Base-by-base conservation (phyloP, 345 rosid genomes). In the Aquilaria malaccensis region DNA sequence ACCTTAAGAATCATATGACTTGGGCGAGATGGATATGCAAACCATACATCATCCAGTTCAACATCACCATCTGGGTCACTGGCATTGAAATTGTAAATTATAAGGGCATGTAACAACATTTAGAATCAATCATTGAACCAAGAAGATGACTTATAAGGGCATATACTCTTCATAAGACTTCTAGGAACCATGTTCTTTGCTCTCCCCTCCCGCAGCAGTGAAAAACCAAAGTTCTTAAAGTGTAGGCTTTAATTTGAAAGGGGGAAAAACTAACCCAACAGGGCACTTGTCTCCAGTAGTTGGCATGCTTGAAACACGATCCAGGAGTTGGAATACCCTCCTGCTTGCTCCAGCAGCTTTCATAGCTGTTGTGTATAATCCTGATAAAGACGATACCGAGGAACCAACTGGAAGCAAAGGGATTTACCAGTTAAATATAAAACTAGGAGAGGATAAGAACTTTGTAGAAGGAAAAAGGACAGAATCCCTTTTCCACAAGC, bases 291-390 rank as follows among this genome's bases (percentile, higher is more conserved):
- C 82, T 60, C 97, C 98, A 4, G 97, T 79, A 69, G 61, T 81
- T 50, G 86, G 70, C 98, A 93, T 81, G 80, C 74, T 76, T 60
- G 97, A 89, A 67, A 79, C 81, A 37, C 94, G 97, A 75, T 89
- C 96, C 59, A 93, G 72, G 66, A 89, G 90, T 79, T 89, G 98
- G 56, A 93, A 93, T 45, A 89, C 92, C 51, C 98, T 77, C 81
- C 94, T 79, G 61, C 98, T 93, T 51, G 98, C 89, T 0, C 98
- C 98, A 13, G 97, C 97, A 67, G 98, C 98, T 85, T 93, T 93
- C 97, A 89, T 93, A 48, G 98, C 85, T 33, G 85, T 75, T 30
- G 96, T 84, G 68, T 93, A 93, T 67, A 87, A 73, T 64, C 96
- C 87, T 3, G 98, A 87, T 53, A 87, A 75, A 52, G 89, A 83